Conservation (phyloP, 768 basidiomycete genomes). For the Lentinula sp. region DNA sequence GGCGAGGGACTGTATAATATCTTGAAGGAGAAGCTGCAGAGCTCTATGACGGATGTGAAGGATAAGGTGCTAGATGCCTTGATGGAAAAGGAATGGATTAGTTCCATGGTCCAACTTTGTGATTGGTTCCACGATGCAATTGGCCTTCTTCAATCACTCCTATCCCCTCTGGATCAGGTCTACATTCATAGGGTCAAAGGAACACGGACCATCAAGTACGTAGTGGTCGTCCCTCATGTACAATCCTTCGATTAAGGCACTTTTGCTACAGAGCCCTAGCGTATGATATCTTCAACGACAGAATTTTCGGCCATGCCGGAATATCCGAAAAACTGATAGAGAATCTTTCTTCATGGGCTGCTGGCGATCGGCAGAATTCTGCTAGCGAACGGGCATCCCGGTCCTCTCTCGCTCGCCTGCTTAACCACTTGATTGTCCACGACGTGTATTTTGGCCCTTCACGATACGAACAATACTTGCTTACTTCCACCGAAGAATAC, state of each 20-base stretch:
- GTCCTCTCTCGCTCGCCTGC: slow-evolving; percentile 29
- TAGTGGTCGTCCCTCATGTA: neutral
- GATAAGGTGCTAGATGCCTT: slow-evolving; percentile 13
- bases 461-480: slow-evolving; percentile 50
- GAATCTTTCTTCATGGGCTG: slow-evolving; percentile 45
- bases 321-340: slow-evolving; percentile 37
- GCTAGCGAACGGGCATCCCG: neutral
- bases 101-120: slow-evolving; percentile 46
- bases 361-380: slow-evolving; percentile 41
- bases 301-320: slow-evolving; percentile 41
- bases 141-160: slow-evolving; percentile 57
- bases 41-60: slow-evolving; percentile 32
- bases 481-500: slow-evolving; percentile 43
- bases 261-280: slow-evolving; percentile 44
- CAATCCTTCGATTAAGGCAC: neutral
- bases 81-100: slow-evolving; percentile 48
- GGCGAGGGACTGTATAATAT: slow-evolving; percentile 56
- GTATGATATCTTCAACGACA: slow-evolving; percentile 42
- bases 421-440: slow-evolving; percentile 51
- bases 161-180: slow-evolving; percentile 68
- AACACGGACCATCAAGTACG: slow-evolving; percentile 40
- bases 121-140: slow-evolving; percentile 62
- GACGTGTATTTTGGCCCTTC: slow-evolving; percentile 37
- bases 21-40: slow-evolving; percentile 56
- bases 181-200: slow-evolving; percentile 42